Percentiles rank a stretch among this genome's conserved stretches.
These are phyloP conservation scores for Ceratocystis diversiconidia DNA, from an alignment of 2,329 filamentous ascomycete species.

Conservation along the genomic window DNA sequence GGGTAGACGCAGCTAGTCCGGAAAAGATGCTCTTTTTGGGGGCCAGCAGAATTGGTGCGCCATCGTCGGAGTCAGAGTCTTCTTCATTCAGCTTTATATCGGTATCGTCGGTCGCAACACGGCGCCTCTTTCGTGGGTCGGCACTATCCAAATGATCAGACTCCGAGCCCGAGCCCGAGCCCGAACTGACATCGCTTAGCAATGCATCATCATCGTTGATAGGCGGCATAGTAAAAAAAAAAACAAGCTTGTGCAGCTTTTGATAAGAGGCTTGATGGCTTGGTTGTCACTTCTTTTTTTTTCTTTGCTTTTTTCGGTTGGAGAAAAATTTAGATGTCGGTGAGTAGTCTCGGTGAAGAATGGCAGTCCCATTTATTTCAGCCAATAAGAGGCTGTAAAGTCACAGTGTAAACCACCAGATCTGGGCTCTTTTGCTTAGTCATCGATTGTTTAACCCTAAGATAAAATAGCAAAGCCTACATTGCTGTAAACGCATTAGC, in stretches of 20 bases:
- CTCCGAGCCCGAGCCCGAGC: slow-evolving; percentile 30
- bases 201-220: slow-evolving; percentile 9
- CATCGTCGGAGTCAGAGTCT: slow-evolving; percentile 22
- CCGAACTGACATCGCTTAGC: slow-evolving; percentile 14
- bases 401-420: background rate
- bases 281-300: background rate
- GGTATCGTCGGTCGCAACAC: slow-evolving; percentile 2
- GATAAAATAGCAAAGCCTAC: too few species aligned
- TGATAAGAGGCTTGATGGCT: background rate
- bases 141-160: slow-evolving; percentile 38
- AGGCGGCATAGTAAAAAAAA: slow-evolving; percentile 13
- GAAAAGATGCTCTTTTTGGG: slow-evolving; percentile 26
- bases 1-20: slow-evolving; percentile 38
- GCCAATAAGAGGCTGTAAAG: background rate
- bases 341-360: background rate
- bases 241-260: background rate
- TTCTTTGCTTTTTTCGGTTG: background rate
- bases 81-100: slow-evolving; percentile 25
- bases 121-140: slow-evolving; percentile 33
- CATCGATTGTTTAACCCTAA: background rate
- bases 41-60: slow-evolving; percentile 20
- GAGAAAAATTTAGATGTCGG: slow-evolving; percentile 1
- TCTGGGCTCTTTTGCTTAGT: background rate
- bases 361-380: background rate
- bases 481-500: too few species aligned